Conservation (phyloP, 768 basidiomycete species). For the Tulasnella calospora region DNA sequence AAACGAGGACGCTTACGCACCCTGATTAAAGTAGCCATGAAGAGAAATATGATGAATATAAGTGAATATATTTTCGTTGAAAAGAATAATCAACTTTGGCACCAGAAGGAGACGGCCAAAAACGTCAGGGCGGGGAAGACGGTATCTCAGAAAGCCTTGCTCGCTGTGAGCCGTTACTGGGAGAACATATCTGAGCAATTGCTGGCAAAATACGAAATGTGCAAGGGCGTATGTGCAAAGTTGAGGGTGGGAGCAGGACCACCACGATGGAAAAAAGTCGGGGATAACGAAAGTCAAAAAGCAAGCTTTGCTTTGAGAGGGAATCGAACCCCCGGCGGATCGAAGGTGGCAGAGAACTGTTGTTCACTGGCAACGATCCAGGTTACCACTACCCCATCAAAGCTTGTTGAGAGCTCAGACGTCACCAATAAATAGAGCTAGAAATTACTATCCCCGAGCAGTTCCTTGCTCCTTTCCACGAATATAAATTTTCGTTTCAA, state of each 20-base stretch:
- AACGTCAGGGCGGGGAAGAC: no score
- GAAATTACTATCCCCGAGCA: no score
- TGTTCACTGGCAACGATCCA: slow-evolving; percentile 5
- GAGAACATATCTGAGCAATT: no score
- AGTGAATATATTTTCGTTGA: no score
- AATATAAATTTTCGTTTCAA: no score
- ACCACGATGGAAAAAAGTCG: neutral
- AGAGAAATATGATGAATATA: neutral
- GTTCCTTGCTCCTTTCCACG: no score
- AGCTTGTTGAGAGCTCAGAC: neutral
- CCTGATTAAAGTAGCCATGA: neutral
- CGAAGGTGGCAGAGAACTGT: slow-evolving; percentile 1
- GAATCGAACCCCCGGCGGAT: slow-evolving; percentile 7
- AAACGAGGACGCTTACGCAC: slow-evolving; percentile 61
- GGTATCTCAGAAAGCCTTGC: no score
- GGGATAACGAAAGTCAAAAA: neutral
- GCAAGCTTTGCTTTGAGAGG: neutral
- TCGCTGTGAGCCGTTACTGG: no score
- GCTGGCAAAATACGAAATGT: no score
- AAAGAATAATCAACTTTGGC: no score
- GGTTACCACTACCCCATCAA: slow-evolving; percentile 3
- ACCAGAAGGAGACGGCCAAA: no score
- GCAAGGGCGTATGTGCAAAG: no score
- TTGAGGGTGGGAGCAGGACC: neutral
- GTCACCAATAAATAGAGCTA: neutral